Base-by-base conservation (phyloP, 805 yeast species). In the Hanseniaspora taiwanica region DNA sequence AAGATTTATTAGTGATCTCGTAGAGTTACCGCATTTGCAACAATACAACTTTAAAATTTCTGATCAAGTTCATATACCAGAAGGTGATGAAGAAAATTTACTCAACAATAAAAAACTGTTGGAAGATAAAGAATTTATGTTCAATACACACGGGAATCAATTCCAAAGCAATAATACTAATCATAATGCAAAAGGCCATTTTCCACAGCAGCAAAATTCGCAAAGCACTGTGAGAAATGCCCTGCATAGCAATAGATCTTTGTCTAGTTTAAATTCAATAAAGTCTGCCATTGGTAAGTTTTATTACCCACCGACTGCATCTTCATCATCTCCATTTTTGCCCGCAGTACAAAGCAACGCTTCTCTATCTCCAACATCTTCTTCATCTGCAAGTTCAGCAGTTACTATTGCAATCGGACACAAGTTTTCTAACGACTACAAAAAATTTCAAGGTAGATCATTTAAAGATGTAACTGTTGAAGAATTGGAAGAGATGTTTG, bases 381-480 rank as follows among this genome's bases (percentile, higher is more conserved):
- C 17, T n/a, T 23, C 32, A 1, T 6, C 18, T 12, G 21, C 39
- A n/a, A 37, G 33, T 12, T n/a, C 19, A 12, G 31, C 34, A 14
- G 25, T 24, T n/a, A 20, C 17, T 44, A 29, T 12, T 35, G 20
- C 25, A 39, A 17, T 35, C 46, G 13, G n/a, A 4, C 29, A 14
- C 4, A 25, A n/a, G 4, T 13, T 49, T 4, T 49, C 51, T 3
- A 42, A 42, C 3, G 46, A 48, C 7, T 53, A 52, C 53, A 53
- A 43, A 27, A 44, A 41, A 29, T 53, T 40, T 36, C 51, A 49
- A 36, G 48, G 48, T 38, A 39, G 38, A 2, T 43, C 47, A 9
- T 58, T 58, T 42, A 60, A 58, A n/a, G 60, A 55, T 35, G 35
- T 58, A 38, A 57, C 42, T 19, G 37, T 58, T 7, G 18, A 42